These are phyloP conservation scores for Lolium perenne DNA, from an alignment of 176 grass and related monocot genomes.

Conservation along the genomic window DNA sequence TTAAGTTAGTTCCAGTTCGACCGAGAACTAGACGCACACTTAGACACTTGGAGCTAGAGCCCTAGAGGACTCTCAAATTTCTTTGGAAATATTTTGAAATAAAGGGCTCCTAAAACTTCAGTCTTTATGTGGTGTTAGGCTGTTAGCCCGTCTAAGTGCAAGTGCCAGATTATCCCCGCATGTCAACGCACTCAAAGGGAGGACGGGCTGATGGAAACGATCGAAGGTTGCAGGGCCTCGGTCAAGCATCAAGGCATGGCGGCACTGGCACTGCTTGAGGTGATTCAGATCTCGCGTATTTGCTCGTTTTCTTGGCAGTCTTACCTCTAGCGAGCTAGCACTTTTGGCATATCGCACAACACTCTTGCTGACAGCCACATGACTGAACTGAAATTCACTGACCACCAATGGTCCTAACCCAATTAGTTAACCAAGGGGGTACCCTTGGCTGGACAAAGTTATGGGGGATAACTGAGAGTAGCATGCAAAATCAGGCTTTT, in stretches of 20 bases:
- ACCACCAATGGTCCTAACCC: background rate
- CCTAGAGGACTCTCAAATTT: background rate
- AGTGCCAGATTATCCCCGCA: background rate
- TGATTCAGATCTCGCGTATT: too few species aligned
- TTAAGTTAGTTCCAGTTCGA: too few species aligned
- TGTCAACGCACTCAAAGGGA: background rate
- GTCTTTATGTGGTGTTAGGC: too few species aligned
- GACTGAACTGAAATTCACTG: background rate
- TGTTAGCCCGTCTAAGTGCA: background rate
- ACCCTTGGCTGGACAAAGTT: background rate
- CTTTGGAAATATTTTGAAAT: background rate
- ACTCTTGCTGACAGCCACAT: background rate
- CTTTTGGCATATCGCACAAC: constrained; percentile 12
- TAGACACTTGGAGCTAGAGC: background rate
- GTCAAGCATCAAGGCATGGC: too few species aligned
- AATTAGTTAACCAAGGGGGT: constrained; percentile 17
- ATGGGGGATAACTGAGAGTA: constrained; percentile 37
- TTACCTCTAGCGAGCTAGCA: too few species aligned
- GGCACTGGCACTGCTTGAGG: too few species aligned
- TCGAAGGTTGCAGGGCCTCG: too few species aligned
- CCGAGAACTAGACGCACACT: too few species aligned
- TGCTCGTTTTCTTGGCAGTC: too few species aligned
- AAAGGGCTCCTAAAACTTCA: background rate
- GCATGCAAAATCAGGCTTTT: constrained; percentile 53
- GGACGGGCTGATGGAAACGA: too few species aligned